These are phyloP conservation scores for Radiomyces spectabilis DNA, from an alignment of 192 early-diverging fungal species.

Conservation along the genomic window DNA sequence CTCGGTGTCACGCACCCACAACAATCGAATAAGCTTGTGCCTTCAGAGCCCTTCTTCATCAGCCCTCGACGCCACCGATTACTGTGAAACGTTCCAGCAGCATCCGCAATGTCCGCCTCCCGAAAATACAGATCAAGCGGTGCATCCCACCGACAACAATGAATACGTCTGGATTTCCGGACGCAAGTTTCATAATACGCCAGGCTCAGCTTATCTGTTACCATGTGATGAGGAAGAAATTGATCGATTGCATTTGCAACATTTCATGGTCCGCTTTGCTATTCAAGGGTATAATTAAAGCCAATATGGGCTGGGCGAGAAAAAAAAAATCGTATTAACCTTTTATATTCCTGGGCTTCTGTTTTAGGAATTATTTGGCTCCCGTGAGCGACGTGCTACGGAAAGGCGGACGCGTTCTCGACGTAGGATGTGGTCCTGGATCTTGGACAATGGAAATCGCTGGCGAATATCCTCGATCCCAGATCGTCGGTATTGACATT, in stretches of 20 bases:
- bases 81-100: not conserved
- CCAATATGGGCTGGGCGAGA: not conserved
- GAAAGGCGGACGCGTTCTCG: constrained; percentile 25
- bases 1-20: too few species aligned
- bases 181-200: constrained; percentile 29
- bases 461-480: constrained; percentile 31
- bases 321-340: not conserved
- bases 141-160: not conserved
- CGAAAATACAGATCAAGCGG: constrained; percentile 2
- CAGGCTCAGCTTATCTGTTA: constrained; percentile 34
- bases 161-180: constrained; percentile 25
- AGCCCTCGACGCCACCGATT: not conserved
- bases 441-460: constrained; percentile 34
- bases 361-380: constrained; percentile 32
- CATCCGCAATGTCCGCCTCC: not conserved
- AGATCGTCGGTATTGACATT: constrained; percentile 29
- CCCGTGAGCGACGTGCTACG: constrained; percentile 26
- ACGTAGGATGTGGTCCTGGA: constrained; percentile 33
- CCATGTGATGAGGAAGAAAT: constrained; percentile 47
- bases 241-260: constrained; percentile 41
- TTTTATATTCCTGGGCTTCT: not conserved
- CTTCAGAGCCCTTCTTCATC: too few species aligned
- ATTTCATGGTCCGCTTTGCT: constrained; percentile 43
- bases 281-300: constrained; percentile 29
- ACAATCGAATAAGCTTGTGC: too few species aligned